Conservation (phyloP, 345 rosid species). For the Trapa incisa region DNA sequence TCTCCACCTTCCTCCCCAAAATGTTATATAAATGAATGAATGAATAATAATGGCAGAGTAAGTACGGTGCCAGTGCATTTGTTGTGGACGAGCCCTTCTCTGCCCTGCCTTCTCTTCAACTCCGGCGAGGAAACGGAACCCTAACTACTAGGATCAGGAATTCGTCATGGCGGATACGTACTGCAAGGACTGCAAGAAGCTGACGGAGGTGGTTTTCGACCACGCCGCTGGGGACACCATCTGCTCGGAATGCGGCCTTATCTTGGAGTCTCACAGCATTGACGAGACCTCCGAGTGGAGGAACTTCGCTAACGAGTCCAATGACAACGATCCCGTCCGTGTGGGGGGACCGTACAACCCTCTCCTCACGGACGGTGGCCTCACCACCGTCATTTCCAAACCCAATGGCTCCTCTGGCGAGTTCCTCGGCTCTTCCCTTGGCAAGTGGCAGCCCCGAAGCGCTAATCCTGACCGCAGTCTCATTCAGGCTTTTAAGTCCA, state of each 20-base stretch:
- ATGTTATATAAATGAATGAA: background rate
- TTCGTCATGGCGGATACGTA: conserved; percentile 25
- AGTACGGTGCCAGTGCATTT: background rate
- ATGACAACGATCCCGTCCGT: conserved; percentile 30
- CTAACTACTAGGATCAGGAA: background rate
- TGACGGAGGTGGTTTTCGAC: conserved; percentile 31
- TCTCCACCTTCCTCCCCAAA: conserved; percentile 1
- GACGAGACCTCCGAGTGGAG: conserved; percentile 46
- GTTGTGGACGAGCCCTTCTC: background rate
- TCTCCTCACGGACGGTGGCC: conserved; percentile 25
- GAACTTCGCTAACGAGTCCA: conserved; percentile 25
- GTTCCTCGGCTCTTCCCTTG: conserved; percentile 13
- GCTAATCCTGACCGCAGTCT: conserved; percentile 26
- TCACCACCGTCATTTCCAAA: conserved; percentile 32
- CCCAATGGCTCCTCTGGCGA: conserved; percentile 22
- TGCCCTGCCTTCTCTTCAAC: background rate
- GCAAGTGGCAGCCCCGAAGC: conserved; percentile 27
- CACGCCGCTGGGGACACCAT: conserved; percentile 33
- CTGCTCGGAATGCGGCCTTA: conserved; percentile 41
- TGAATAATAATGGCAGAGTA: background rate
- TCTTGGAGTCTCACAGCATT: conserved; percentile 29
- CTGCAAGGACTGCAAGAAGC: conserved; percentile 32
- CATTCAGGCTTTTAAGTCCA: conserved; percentile 29
- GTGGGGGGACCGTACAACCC: conserved; percentile 39
- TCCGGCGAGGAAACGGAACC: conserved; percentile 3